phyloP scores from a whole-genome alignment of 208 protist species.

The Crithidia thermophila region DNA sequence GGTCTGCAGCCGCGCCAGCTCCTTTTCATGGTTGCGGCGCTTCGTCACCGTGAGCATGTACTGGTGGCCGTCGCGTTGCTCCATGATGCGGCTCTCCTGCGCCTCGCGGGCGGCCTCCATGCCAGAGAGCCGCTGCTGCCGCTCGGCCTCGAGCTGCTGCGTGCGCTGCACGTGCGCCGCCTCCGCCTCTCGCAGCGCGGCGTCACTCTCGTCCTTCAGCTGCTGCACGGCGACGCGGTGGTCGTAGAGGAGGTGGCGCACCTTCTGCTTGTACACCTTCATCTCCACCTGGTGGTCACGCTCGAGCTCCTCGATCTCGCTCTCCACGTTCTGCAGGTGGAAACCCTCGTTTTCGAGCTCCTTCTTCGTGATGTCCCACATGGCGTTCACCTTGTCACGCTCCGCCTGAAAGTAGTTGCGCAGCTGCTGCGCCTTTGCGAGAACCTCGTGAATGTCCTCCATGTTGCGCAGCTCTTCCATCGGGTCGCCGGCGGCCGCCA shows the following conservation, averaged over 20 bases:
- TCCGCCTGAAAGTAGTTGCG: conserved; percentile 98
- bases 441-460: conserved; percentile 71
- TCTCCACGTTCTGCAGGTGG: conserved; percentile 87
- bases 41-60: conserved; percentile 91
- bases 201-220: conserved; percentile 90
- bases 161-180: conserved; percentile 72
- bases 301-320: conserved; percentile 95
- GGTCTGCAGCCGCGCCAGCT: conserved; percentile 77
- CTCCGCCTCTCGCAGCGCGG: conserved; percentile 85
- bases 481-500: conserved; percentile 26
- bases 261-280: conserved; percentile 98
- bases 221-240: conserved; percentile 92
- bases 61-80: conserved; percentile 85
- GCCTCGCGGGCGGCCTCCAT: conserved; percentile 63
- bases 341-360: conserved; percentile 87
- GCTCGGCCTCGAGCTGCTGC: conserved; percentile 75
- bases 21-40: conserved; percentile 86
- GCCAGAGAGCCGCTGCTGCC: conserved; percentile 53
- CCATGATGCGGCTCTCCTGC: conserved; percentile 84
- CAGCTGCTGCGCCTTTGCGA: conserved; percentile 90
- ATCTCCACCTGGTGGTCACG: conserved; percentile 96
- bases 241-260: conserved; percentile 96
- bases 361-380: conserved; percentile 94
- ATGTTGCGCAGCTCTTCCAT: conserved; percentile 46
- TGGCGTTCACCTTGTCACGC: conserved; percentile 94